Base-by-base conservation (phyloP, 495 filamentous ascomycete species). In the Podospora bellae-mahoneyi region DNA sequence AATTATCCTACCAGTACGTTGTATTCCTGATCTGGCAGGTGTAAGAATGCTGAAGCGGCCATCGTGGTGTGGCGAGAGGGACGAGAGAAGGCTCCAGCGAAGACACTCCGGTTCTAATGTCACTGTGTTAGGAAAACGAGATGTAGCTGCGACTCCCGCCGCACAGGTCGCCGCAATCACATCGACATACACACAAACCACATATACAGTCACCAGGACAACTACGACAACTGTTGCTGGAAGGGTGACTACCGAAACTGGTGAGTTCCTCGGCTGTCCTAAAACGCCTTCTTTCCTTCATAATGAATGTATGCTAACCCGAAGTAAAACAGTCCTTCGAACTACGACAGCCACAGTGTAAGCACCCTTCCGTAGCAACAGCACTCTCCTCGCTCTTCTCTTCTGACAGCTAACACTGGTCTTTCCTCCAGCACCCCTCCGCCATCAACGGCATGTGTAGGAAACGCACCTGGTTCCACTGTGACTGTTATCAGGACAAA, bases 311-410 rank as follows among this genome's bases (percentile, higher is more conserved):
- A 32, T 32, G 30, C 30, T 32, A 32, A 32, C 1, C 4, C 7
- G 4, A 7, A 32, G 30, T 32, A 18, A 3, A 19, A 16, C 39
- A 80, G 80, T 81, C 26, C 68, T 77, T 65, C 62, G 63, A 62
- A 81, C 75, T 15, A 69, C 74, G n/a, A 82, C 78, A 3, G 76
- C 78, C 3, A 82, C 79, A 16, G 71, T 82, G 79, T 82, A 77
- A 70, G 78, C 67, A 3, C 28, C 23, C 39, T 48, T 48, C 5
- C 34, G 10, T 39, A 6, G 34, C 5, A 5, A 39, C 10, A 4
- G 34, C 34, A 39, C 34, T 39, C 23, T 23, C 23, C 23, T 23
- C 23, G 23, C 23, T 48, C 39, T 48, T 48, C 39, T 48, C 64
- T 60, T 48, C n/a, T 64, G 18, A 3, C 19, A 32, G 30, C 32